Conservation (phyloP, 768 basidiomycete genomes). For the Calvatia gigantea region DNA sequence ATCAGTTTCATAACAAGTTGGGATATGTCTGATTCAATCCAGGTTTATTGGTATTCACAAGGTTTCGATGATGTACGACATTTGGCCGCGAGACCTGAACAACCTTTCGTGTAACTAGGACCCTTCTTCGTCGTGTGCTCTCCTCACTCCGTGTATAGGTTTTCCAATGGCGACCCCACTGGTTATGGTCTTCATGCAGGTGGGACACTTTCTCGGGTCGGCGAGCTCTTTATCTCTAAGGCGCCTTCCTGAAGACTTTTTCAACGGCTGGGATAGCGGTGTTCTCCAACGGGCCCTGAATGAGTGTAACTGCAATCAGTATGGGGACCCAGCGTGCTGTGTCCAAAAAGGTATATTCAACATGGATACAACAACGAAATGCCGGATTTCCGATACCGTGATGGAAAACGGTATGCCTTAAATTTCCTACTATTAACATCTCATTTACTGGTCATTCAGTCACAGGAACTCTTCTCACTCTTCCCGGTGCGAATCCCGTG, state of each 20-base stretch:
- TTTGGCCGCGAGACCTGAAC: conserved; percentile 36
- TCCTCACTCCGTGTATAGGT: conserved; percentile 18
- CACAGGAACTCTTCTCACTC: neutral
- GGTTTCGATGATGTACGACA: conserved; percentile 26
- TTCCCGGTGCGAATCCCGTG: conserved; percentile 12
- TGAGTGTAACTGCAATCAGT: conserved; percentile 34
- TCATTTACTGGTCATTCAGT: neutral
- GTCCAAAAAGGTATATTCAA: conserved; percentile 30
- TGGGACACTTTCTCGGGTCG: neutral
- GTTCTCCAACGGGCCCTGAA: conserved; percentile 42
- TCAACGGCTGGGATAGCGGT: conserved; percentile 46
- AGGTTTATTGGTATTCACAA: conserved; percentile 43
- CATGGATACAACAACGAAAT: conserved; percentile 25
- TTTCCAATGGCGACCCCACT: conserved; percentile 52
- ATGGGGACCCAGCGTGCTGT: conserved; percentile 31
- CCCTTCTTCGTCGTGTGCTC: neutral
- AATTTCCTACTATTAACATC: neutral
- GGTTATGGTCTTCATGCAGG: conserved; percentile 46
- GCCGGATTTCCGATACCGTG: conserved; percentile 31
- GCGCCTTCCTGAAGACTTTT: conserved; percentile 25
- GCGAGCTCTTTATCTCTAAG: neutral
- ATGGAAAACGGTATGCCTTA: conserved; percentile 27
- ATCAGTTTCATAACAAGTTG: no score
- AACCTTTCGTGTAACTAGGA: conserved; percentile 42
- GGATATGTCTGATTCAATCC: conserved; percentile 1